These are phyloP conservation scores for Colletotrichum orbiculare DNA, from an alignment of 2,329 filamentous ascomycete species.

Conservation along the genomic window DNA sequence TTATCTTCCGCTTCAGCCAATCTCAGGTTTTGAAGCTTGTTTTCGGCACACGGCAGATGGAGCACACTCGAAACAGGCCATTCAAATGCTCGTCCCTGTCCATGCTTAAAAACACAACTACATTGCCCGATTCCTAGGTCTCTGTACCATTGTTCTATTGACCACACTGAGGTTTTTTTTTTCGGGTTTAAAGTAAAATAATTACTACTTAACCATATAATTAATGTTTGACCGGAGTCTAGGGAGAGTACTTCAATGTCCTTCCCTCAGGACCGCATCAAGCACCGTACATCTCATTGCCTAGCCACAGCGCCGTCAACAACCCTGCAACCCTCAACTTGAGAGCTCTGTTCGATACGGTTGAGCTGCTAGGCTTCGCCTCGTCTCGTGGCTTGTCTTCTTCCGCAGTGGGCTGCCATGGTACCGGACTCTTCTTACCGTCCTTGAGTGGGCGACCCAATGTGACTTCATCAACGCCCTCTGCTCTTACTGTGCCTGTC, in stretches of 20 bases:
- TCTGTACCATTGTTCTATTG: no score
- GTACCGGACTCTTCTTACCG: slow-evolving; percentile 27
- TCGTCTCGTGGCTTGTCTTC: slow-evolving; percentile 8
- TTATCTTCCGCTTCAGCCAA: not conserved
- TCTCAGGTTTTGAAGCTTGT: slow-evolving; percentile 24
- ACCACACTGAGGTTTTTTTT: no score
- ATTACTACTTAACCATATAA: slow-evolving; percentile 21
- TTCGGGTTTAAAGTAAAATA: not conserved
- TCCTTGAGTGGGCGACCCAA: slow-evolving; percentile 23
- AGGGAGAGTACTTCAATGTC: not conserved
- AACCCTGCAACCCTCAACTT: slow-evolving; percentile 21
- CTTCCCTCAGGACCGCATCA: slow-evolving; percentile 6
- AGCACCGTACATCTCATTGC: slow-evolving; percentile 33
- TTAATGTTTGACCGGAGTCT: not conserved
- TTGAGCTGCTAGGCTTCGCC: not conserved
- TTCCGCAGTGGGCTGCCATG: slow-evolving; percentile 20
- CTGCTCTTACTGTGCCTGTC: slow-evolving; percentile 9
- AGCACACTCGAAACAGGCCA: slow-evolving; percentile 25
- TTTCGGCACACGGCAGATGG: slow-evolving; percentile 18
- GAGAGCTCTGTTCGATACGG: slow-evolving; percentile 7
- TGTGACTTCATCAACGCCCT: slow-evolving; percentile 13
- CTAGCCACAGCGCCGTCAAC: slow-evolving; percentile 32
- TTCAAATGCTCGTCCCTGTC: slow-evolving; percentile 16
- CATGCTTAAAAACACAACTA: slow-evolving; percentile 6
- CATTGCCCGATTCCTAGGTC: not conserved